Evolutionary conservation across 192 early-diverging fungal genomes (phyloP), one percentile per base, ranked within the genome.

Genomic region (Gonapodya sp.): DNA sequence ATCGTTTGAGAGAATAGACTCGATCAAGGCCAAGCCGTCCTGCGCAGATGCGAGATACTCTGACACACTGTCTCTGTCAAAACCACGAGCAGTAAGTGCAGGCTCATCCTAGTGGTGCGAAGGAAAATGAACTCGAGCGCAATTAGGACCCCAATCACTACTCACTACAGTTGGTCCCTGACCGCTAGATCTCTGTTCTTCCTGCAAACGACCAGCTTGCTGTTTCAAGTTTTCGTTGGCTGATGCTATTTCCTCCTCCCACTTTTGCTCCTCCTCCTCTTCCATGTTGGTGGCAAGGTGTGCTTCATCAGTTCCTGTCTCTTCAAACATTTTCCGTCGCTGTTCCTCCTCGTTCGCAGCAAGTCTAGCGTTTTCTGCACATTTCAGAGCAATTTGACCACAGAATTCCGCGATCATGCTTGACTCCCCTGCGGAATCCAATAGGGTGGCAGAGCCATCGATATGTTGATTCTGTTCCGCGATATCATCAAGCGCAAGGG

Each of bases 401-500:
- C 46, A 24, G 46, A 64, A 64, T 8, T 16, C 46, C 24, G 8
- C 46, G 46, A 64, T 8, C 8, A 64, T 8, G 46, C 24, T 24
- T 16, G 8, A 8, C 8, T 64, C 46, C 8, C 24, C 46, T 64
- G 46, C 8, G 24, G 46, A 64, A 64, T 64, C n/a, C n/a, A n/a
- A n/a, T n/a, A n/a, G n/a, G n/a, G n/a, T 64, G 46, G 46, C 8
- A 24, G 46, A 64, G 46, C 8, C 8, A 16, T 8, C 46, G 46
- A 64, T 16, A 64, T 64, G 8, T 31, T 80, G 34, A 31, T 82
- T 18, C 35, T 82, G 33, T 0, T 82, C 81, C 24, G 81, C 18
- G 1, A 36, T 32, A 37, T 83, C 85, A 0, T 81, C 82, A 78
- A 97, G 82, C 79, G 95, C 94, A 36, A 97, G 82, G 79, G 88